Conservation (phyloP, 2,329 filamentous ascomycete genomes). For the Colletotrichum sojae region DNA sequence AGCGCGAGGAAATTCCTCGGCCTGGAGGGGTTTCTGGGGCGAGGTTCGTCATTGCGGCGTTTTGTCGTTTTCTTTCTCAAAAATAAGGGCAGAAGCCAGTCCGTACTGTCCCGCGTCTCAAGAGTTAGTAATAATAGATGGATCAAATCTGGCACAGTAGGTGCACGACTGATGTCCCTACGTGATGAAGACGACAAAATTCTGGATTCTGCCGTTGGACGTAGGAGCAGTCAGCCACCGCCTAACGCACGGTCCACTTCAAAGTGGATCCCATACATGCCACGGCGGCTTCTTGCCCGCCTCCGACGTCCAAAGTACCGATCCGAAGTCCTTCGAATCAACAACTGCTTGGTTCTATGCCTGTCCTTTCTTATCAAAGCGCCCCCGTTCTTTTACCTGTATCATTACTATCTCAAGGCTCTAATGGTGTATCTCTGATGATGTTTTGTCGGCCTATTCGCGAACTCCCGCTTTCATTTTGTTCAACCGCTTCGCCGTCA, state of each 20-base stretch:
- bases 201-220: slow-evolving; percentile 35
- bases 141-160: not conserved
- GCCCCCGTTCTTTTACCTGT: not conserved
- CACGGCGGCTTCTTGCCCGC: not conserved
- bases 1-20: slow-evolving; percentile 82
- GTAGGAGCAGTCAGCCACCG: slow-evolving; percentile 14
- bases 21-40: slow-evolving; percentile 68
- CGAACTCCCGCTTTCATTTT: not conserved
- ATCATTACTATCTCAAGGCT: too few relatives aligned
- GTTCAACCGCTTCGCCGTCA: slow-evolving; percentile 9
- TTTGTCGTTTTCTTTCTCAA: slow-evolving; percentile 5
- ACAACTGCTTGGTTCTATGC: too few relatives aligned
- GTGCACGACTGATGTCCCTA: not conserved
- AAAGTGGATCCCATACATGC: not conserved
- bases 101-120: not conserved
- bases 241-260: slow-evolving; percentile 1
- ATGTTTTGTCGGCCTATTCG: not conserved
- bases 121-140: not conserved
- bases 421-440: not conserved
- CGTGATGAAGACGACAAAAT: slow-evolving; percentile 20
- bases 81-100: too few relatives aligned
- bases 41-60: slow-evolving; percentile 50
- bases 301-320: not conserved
- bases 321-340: too few relatives aligned
- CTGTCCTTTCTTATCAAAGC: too few relatives aligned